These are phyloP conservation scores for Melaleuca quinquenervia DNA, from an alignment of 345 rosid species.

Conservation along the genomic window DNA sequence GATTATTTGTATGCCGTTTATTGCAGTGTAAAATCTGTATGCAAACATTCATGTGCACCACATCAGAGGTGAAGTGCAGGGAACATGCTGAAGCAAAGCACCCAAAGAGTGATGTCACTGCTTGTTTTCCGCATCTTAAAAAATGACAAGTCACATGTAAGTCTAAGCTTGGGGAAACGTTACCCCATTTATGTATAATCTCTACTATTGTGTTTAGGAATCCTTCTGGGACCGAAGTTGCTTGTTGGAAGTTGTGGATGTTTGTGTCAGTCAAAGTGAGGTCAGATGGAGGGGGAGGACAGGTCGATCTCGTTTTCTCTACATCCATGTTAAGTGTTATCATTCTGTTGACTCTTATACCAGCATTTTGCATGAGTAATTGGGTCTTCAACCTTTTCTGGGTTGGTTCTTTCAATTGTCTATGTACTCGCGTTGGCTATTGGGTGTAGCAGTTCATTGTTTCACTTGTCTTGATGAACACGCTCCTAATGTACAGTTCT, in stretches of 20 bases:
- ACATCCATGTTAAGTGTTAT: background rate
- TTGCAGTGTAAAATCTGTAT: conserved; percentile 62
- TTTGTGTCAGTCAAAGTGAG: background rate
- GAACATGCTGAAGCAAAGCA: conserved; percentile 62
- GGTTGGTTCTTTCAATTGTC: background rate
- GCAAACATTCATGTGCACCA: conserved; percentile 63
- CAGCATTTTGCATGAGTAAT: background rate
- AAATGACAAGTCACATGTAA: conserved; percentile 7
- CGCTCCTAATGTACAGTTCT: background rate
- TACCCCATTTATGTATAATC: background rate
- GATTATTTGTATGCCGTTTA: background rate
- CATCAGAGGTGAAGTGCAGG: conserved; percentile 55
- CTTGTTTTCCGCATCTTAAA: conserved; percentile 39
- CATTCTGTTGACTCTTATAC: background rate
- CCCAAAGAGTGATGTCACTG: conserved; percentile 27
- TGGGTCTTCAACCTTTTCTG: background rate
- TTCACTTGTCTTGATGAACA: background rate
- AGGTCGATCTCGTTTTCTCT: background rate
- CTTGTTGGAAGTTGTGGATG: background rate
- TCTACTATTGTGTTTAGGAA: background rate
- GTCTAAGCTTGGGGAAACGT: background rate
- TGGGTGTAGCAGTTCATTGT: background rate
- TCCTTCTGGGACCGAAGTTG: background rate
- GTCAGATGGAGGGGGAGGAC: background rate
- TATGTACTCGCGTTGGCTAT: background rate